Percentiles rank a stretch among this genome's conserved stretches.
These are phyloP conservation scores for Arabis hirsuta DNA, from an alignment of 345 rosid species.

Conservation along the genomic window DNA sequence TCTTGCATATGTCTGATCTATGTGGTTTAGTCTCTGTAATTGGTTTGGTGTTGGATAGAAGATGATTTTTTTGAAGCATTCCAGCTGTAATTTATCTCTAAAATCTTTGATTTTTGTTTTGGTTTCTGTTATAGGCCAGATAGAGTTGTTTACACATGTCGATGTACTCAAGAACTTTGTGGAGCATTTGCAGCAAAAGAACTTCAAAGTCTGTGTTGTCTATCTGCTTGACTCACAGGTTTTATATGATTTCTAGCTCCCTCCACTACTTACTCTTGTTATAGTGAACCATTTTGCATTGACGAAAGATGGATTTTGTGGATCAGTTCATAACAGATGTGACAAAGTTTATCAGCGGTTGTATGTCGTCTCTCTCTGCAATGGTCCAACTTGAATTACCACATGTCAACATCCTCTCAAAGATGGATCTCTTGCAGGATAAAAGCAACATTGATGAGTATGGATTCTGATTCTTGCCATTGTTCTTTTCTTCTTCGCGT, in stretches of 20 bases:
- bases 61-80: too few relatives aligned
- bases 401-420: constrained; percentile 84
- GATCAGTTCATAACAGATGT: constrained; percentile 84
- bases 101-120: neutral
- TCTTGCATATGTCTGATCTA: neutral
- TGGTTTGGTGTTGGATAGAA: neutral
- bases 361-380: constrained; percentile 96
- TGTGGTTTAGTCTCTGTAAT: neutral
- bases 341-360: constrained; percentile 91
- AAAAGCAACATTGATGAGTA: constrained; percentile 75
- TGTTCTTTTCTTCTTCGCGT: neutral
- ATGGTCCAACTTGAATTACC: constrained; percentile 95
- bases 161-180: constrained; percentile 89
- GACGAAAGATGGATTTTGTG: constrained; percentile 20
- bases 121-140: constrained; percentile 60
- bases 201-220: constrained; percentile 83
- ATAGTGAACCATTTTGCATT: constrained; percentile 16
- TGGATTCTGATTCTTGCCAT: constrained; percentile 26
- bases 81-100: too few relatives aligned
- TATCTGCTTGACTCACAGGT: constrained; percentile 98
- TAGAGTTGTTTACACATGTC: constrained; percentile 89
- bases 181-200: constrained; percentile 79
- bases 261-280: neutral
- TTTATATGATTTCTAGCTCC: constrained; percentile 29
- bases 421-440: constrained; percentile 87